Conservation (phyloP, 768 basidiomycete genomes). For the Tulasnella sp. region DNA sequence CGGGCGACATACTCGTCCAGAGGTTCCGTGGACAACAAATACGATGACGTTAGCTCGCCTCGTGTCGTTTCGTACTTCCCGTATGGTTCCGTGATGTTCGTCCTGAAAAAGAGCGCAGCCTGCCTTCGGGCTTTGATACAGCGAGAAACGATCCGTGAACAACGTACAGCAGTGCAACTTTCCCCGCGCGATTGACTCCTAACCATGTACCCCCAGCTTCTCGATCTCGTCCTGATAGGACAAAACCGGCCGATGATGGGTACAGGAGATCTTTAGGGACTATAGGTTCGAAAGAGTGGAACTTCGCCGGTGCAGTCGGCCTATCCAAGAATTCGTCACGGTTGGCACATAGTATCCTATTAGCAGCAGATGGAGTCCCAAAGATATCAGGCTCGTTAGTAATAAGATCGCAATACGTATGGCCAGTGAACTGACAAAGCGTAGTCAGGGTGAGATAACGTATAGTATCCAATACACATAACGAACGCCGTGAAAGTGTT, state of each 20-base stretch:
- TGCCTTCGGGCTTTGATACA: background rate
- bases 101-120: slow-evolving; percentile 36
- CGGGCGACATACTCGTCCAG: slow-evolving; percentile 39
- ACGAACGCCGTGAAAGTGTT: too few species aligned
- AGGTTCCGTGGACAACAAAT: slow-evolving; percentile 33
- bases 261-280: background rate
- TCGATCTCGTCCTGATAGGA: slow-evolving; percentile 66
- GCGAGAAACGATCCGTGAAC: background rate
- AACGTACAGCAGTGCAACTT: slow-evolving; percentile 59
- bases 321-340: slow-evolving; percentile 16
- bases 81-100: slow-evolving; percentile 68
- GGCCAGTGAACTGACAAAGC: slow-evolving; percentile 11
- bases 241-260: background rate
- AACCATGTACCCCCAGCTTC: slow-evolving; percentile 75
- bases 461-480: slow-evolving; percentile 17
- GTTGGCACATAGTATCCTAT: slow-evolving; percentile 18
- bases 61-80: slow-evolving; percentile 42
- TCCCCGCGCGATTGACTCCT: slow-evolving; percentile 53
- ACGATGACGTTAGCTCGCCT: slow-evolving; percentile 54
- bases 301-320: slow-evolving; percentile 8
- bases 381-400: background rate
- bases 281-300: slow-evolving; percentile 15
- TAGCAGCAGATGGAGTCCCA: background rate
- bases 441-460: slow-evolving; percentile 12
- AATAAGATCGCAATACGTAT: background rate